phyloP scores from a whole-genome alignment of 192 early-diverging fungal species.

The Backusella liffmaniae region DNA sequence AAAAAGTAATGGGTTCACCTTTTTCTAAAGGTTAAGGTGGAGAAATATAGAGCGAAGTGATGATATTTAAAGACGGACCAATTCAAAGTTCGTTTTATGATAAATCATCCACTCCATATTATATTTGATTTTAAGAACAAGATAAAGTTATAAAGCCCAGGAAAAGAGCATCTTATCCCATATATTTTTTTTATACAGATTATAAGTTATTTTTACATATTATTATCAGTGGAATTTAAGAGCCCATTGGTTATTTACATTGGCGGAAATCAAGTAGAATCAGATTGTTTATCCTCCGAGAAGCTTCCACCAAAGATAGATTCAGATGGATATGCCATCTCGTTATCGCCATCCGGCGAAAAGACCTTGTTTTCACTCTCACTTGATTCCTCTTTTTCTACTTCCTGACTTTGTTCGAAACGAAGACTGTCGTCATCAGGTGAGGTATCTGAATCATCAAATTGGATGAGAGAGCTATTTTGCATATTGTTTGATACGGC shows the following conservation, averaged over 20 bases:
- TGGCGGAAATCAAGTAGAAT: background rate
- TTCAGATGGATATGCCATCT: constrained; percentile 42
- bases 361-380: constrained; percentile 25
- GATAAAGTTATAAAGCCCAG: background rate
- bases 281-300: background rate
- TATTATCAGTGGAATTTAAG: background rate
- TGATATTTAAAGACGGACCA: too few relatives aligned
- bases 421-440: constrained; percentile 2
- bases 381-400: background rate
- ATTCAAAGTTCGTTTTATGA: too few relatives aligned
- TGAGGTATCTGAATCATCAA: constrained; percentile 21
- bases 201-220: background rate
- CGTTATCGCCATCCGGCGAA: constrained; percentile 61
- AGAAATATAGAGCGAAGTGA: too few relatives aligned
- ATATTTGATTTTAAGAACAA: background rate
- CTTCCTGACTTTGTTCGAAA: constrained; percentile 15
- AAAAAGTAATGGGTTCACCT: background rate
- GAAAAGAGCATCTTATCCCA: background rate
- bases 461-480: constrained; percentile 32
- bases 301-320: constrained; percentile 21
- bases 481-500: background rate
- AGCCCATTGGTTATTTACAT: background rate
- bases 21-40: background rate
- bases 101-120: background rate
- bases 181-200: background rate